Evolutionary conservation across 169 alveolate genomes (phyloP), one percentile per base, ranked within the genome.

Genomic region (Cryptosporidium parvum): DNA sequence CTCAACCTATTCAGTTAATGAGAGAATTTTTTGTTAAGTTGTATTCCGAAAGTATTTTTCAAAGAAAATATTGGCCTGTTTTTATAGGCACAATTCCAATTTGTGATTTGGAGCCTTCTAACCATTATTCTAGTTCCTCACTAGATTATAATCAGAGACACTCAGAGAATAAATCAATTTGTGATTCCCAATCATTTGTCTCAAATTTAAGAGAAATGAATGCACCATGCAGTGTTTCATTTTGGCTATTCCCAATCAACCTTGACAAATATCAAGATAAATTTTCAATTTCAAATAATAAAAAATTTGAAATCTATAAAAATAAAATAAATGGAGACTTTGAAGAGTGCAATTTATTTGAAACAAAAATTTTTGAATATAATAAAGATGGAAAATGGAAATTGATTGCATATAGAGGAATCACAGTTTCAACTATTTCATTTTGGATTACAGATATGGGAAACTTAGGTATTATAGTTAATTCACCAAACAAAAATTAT

Each of bases 141-240:
- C 4, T 39, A 7, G 23, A 65, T 33, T 16, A 31, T 7, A 2
- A 7, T 39, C 16, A 44, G 18, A 44, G 10, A 44, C 6, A 9
- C 8, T n/a, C 31, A 3, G 67, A 70, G 23, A 52, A 70, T 70
- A 39, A 26, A 23, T n/a, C 9, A 67, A 39, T 16, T 21, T 37
- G 52, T 67, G 42, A 10, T 8, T 26, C 33, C 0, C 23, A 51
- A 16, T 10, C 56, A 48, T 9, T n/a, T 12, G 91, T 85, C 16
- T 91, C 93, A 3, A 72, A 80, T 21, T 42, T 69, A 9, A 72
- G 84, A 14, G 93, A 91, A 44, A 85, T 86, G 56, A 70, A 85
- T 52, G 91, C 92, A 9, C 93, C 93, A 35, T 91, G 93, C 52
- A 73, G 91, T 37, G 42, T 91, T 29, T 73, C 93, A 18, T 85